Conservation (phyloP, 192 early-diverging fungal genomes). For the Podila clonocystis region DNA sequence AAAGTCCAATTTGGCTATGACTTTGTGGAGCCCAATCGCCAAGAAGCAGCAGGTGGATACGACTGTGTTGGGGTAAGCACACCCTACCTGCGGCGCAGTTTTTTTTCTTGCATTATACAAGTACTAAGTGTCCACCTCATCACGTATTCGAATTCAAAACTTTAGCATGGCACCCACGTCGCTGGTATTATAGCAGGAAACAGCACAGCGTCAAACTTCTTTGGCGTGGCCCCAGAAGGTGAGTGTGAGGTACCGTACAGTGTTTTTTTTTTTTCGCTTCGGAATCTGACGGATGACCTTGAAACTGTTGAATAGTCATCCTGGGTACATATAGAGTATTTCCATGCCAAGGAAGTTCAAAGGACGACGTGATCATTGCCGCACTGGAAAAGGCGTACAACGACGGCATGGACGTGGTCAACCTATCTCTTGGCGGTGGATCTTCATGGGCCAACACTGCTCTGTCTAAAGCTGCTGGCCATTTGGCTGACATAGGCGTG, state of each 20-base stretch:
- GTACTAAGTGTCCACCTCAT: background rate
- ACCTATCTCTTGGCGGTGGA: constrained; percentile 83
- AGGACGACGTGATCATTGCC: constrained; percentile 78
- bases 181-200: constrained; percentile 78
- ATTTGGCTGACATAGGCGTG: constrained; percentile 51
- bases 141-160: background rate
- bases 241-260: too few species aligned
- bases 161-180: constrained; percentile 68
- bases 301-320: constrained; percentile 38
- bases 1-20: constrained; percentile 68
- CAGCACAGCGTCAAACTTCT: constrained; percentile 57
- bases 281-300: too few species aligned
- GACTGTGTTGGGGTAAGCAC: constrained; percentile 40
- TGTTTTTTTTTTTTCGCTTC: too few species aligned
- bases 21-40: constrained; percentile 53
- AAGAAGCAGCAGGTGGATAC: constrained; percentile 11
- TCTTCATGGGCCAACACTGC: constrained; percentile 68
- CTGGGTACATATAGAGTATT: constrained; percentile 85
- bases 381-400: constrained; percentile 75
- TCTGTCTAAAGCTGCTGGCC: constrained; percentile 63
- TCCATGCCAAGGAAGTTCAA: constrained; percentile 74
- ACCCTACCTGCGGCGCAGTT: background rate
- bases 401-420: constrained; percentile 84
- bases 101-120: background rate
- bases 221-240: constrained; percentile 87